Evolutionary conservation across 116 monocot species (phyloP).

Genomic region (Zostera marina): DNA sequence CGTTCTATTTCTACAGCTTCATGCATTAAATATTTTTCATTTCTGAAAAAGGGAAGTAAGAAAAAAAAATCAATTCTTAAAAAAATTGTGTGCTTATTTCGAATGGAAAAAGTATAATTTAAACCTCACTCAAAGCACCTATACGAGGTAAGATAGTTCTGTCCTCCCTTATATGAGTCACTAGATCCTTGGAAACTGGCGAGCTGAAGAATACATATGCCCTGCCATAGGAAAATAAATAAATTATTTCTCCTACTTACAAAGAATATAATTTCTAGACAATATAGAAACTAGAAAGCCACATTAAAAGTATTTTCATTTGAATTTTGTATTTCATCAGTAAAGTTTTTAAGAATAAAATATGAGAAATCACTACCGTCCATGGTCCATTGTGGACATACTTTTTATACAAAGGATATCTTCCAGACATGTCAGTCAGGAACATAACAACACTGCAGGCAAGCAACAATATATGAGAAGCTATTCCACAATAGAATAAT

Average conservation of each 20-base stretch:
- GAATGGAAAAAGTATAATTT: conserved; percentile 1
- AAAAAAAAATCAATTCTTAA: neutral
- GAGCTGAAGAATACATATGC: conserved; percentile 95
- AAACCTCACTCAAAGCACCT: conserved; percentile 93
- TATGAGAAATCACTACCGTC: neutral
- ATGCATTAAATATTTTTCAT: neutral
- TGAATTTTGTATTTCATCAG: neutral
- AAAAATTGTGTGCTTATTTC: neutral
- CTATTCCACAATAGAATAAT: neutral
- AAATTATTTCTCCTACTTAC: neutral
- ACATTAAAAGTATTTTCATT: neutral
- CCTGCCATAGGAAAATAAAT: conserved; percentile 20
- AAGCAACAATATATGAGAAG: conserved; percentile 1
- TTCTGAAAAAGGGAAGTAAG: neutral
- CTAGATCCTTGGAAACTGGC: conserved; percentile 58
- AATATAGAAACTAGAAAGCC: neutral
- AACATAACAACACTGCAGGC: conserved; percentile 83
- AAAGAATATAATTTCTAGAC: neutral
- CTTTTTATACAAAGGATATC: conserved; percentile 89
- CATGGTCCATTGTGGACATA: conserved; percentile 18
- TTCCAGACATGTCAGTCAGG: conserved; percentile 95
- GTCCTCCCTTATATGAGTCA: conserved; percentile 70
- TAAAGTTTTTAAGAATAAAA: neutral
- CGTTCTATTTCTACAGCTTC: neutral
- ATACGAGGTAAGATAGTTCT: conserved; percentile 78